Evolutionary conservation across 805 yeast species (phyloP).

Genomic region (Ascoidea tarda): DNA sequence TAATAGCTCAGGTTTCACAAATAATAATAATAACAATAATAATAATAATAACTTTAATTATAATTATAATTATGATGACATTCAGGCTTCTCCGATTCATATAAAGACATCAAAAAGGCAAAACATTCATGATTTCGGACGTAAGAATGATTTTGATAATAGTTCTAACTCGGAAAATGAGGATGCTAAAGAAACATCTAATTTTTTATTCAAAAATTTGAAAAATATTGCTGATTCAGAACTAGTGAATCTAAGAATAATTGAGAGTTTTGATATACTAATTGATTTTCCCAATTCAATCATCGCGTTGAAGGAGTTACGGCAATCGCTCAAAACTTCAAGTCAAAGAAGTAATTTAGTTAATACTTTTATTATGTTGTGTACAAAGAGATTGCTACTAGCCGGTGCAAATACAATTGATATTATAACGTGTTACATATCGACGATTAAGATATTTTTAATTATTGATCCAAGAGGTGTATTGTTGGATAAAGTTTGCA

Average conservation of each 20-base stretch:
- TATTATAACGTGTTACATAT: conserved; percentile 53
- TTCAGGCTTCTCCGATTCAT: not conserved
- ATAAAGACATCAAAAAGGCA: no score
- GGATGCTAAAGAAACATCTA: not conserved
- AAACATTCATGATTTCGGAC: no score
- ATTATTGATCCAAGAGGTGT: conserved; percentile 83
- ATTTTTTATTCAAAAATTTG: not conserved
- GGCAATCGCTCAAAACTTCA: conserved; percentile 31
- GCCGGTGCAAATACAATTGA: conserved; percentile 73
- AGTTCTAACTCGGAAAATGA: conserved; percentile 1
- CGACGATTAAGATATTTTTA: conserved; percentile 56
- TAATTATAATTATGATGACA: not conserved
- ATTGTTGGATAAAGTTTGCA: conserved; percentile 58
- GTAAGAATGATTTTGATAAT: no score
- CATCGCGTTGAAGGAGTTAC: conserved; percentile 43
- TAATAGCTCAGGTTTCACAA: not conserved
- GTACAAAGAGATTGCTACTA: conserved; percentile 41
- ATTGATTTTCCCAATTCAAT: conserved; percentile 35
- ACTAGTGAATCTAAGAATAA: conserved; percentile 27
- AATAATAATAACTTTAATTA: not conserved
- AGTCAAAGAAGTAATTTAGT: conserved; percentile 39
- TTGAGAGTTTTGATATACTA: conserved; percentile 48
- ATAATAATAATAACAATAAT: not conserved
- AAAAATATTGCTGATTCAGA: conserved; percentile 2
- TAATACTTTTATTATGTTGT: conserved; percentile 28